These are phyloP conservation scores for Epithele typhae DNA, from an alignment of 768 basidiomycete species.

Conservation along the genomic window DNA sequence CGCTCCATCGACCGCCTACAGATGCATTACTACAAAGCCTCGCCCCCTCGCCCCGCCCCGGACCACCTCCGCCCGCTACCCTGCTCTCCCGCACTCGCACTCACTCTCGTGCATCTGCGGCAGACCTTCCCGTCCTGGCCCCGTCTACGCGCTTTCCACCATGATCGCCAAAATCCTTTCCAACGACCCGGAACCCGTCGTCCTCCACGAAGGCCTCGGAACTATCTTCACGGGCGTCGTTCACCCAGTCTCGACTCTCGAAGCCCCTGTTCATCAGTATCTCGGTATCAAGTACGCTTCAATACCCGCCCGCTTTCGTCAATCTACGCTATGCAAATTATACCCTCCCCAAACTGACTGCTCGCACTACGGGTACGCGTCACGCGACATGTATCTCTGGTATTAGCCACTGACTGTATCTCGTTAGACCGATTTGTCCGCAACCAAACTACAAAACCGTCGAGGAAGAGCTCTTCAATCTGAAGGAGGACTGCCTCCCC, in stretches of 20 bases:
- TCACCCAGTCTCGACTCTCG: constrained; percentile 54
- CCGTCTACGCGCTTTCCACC: background rate
- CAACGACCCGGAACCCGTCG: constrained; percentile 22
- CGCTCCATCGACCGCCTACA: constrained; percentile 13
- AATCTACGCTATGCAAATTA: constrained; percentile 55
- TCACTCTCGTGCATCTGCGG: constrained; percentile 1
- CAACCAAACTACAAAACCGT: constrained; percentile 46
- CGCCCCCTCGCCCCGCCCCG: constrained; percentile 4
- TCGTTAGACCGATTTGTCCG: constrained; percentile 69
- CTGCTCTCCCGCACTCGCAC: background rate
- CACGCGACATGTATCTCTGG: background rate
- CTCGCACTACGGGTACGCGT: constrained; percentile 57
- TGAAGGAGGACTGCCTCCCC: constrained; percentile 49
- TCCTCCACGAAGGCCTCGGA: constrained; percentile 51
- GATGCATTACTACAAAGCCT: constrained; percentile 17
- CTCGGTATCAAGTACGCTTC: constrained; percentile 76
- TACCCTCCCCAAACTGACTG: constrained; percentile 60
- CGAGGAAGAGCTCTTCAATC: constrained; percentile 61
- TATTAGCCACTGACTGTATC: too few species aligned
- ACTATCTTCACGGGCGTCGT: constrained; percentile 66
- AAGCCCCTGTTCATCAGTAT: constrained; percentile 61
- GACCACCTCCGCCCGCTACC: constrained; percentile 1
- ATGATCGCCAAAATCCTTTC: constrained; percentile 23
- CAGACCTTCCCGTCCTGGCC: background rate
- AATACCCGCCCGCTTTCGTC: constrained; percentile 71